Conservation (phyloP, 73 alveolate genomes). For the Loxodes magnus region DNA sequence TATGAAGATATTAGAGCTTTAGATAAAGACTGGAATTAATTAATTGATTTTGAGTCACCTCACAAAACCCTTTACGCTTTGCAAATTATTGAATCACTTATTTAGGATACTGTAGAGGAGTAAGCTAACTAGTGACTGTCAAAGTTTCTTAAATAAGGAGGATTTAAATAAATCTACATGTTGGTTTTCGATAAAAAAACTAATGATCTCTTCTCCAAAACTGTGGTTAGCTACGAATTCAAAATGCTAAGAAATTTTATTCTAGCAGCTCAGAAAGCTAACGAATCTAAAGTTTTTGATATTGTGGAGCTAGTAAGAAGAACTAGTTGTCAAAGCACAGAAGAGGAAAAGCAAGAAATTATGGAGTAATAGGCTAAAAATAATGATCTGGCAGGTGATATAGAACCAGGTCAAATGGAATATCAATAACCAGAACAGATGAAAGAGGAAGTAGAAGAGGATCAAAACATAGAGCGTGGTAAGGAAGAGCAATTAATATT, state of each 20-base stretch:
- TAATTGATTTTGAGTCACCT: constrained; percentile 30
- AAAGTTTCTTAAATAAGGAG: constrained; percentile 20
- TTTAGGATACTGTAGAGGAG: constrained; percentile 27
- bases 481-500: no score
- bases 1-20: constrained; percentile 18
- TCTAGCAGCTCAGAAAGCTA: constrained; percentile 29
- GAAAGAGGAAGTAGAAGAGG: neutral
- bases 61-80: constrained; percentile 51
- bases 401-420: no score
- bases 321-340: neutral
- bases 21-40: constrained; percentile 41
- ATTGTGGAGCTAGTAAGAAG: constrained; percentile 22
- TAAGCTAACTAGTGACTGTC: constrained; percentile 17
- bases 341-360: neutral
- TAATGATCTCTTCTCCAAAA: constrained; percentile 17
- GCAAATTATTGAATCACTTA: constrained; percentile 50
- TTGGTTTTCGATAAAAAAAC: constrained; percentile 10
- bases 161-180: constrained; percentile 16
- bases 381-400: neutral
- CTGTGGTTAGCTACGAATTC: constrained; percentile 19
- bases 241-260: constrained; percentile 21
- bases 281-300: constrained; percentile 22
- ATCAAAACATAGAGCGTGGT: no score
- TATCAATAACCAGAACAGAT: neutral
- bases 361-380: constrained; percentile 1